Evolutionary conservation across 179 eudicot species (phyloP).

Genomic region (Actinidia chinensis): DNA sequence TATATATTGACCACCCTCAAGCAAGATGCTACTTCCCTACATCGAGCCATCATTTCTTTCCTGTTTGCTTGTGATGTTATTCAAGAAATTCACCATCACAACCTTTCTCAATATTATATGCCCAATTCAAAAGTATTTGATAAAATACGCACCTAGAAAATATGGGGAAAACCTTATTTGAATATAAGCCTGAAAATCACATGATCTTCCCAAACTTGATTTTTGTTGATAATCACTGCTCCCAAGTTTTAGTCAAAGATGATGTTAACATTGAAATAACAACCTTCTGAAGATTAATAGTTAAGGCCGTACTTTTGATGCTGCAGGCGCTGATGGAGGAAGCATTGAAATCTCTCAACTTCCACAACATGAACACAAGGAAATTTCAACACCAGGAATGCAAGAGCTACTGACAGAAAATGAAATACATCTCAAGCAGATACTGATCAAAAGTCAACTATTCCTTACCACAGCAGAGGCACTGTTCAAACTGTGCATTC

Average conservation of each 20-base stretch:
- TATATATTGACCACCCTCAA: neutral
- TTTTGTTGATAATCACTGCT: neutral
- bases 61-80: neutral
- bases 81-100: neutral
- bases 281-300: neutral
- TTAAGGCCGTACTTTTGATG: neutral
- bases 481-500: slow-evolving; percentile 80
- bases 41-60: neutral
- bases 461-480: slow-evolving; percentile 80
- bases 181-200: neutral
- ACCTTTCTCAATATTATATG: neutral
- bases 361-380: slow-evolving; percentile 17
- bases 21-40: neutral
- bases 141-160: neutral
- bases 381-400: slow-evolving; percentile 7
- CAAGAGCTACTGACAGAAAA: slow-evolving; percentile 47
- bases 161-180: neutral
- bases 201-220: neutral
- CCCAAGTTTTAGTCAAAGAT: neutral
- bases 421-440: slow-evolving; percentile 67
- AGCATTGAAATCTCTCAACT: slow-evolving; percentile 16
- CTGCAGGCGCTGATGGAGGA: slow-evolving; percentile 32
- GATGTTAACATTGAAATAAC: neutral
- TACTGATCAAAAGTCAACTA: slow-evolving; percentile 55
- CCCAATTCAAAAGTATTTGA: slow-evolving; percentile 6